Evolutionary conservation across 2,329 filamentous ascomycete genomes (phyloP).

Genomic region (Cladophialophora carrionii): DNA sequence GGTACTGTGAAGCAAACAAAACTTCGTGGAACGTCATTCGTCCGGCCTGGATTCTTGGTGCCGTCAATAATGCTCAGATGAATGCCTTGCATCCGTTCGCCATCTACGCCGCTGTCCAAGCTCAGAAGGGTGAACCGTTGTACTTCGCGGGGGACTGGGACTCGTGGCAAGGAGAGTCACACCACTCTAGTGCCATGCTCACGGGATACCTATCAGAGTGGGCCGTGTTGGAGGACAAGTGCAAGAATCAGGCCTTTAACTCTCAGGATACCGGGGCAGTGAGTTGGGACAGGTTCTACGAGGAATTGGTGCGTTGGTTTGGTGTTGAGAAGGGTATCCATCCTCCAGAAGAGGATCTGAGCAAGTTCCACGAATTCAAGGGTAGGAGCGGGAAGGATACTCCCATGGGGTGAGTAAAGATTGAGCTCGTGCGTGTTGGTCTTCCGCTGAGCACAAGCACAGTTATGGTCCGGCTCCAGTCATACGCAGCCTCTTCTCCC

Average conservation of each 20-base stretch:
- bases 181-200: conserved; percentile 52
- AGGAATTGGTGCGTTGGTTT: conserved; percentile 53
- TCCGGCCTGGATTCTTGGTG: conserved; percentile 54
- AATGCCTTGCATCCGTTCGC: conserved; percentile 55
- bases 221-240: conserved; percentile 50
- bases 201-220: conserved; percentile 57
- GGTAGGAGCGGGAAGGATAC: conserved; percentile 38
- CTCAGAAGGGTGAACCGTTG: conserved; percentile 48
- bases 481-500: conserved; percentile 47
- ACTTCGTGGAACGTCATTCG: conserved; percentile 54
- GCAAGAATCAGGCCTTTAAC: conserved; percentile 56
- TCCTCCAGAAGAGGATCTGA: conserved; percentile 40
- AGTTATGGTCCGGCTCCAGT: conserved; percentile 45
- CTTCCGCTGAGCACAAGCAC: conserved; percentile 1
- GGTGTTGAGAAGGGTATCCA: conserved; percentile 44
- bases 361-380: conserved; percentile 26
- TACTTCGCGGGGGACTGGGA: conserved; percentile 51
- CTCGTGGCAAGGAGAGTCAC: conserved; percentile 51
- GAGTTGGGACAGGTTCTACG: conserved; percentile 56
- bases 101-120: conserved; percentile 56
- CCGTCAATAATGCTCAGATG: conserved; percentile 45
- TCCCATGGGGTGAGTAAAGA: conserved; percentile 43
- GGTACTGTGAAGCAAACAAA: conserved; percentile 47
- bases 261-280: conserved; percentile 52
- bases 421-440: background rate